Conservation (phyloP, 768 basidiomycete genomes). For the Glaciozyma antarctica region DNA sequence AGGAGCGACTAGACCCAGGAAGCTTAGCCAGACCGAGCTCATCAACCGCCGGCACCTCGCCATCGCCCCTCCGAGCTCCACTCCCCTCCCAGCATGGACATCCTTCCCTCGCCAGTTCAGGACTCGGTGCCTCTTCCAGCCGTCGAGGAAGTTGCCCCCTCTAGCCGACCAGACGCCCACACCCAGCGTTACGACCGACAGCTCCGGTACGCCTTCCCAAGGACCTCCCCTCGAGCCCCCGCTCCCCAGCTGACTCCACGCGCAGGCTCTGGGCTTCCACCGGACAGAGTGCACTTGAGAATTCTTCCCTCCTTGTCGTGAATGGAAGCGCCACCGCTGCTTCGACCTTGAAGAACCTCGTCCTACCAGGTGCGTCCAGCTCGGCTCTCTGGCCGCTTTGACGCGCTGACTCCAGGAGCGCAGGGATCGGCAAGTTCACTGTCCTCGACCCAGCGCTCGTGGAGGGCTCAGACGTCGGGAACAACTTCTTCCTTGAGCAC, state of each 20-base stretch:
- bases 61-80: background rate
- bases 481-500: slow-evolving; percentile 88
- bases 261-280: slow-evolving; percentile 81
- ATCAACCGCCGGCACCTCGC: too few relatives aligned
- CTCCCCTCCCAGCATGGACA: background rate
- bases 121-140: slow-evolving; percentile 10
- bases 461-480: slow-evolving; percentile 69
- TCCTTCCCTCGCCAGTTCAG: slow-evolving; percentile 10
- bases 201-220: slow-evolving; percentile 53
- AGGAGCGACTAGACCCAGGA: too few relatives aligned
- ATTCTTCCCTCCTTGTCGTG: slow-evolving; percentile 68
- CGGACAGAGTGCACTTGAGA: slow-evolving; percentile 81
- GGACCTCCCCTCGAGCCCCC: slow-evolving; percentile 55
- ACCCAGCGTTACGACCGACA: slow-evolving; percentile 90
- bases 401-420: background rate
- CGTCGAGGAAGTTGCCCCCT: background rate
- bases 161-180: slow-evolving; percentile 44
- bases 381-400: background rate
- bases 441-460: slow-evolving; percentile 62
- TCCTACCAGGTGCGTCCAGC: slow-evolving; percentile 58
- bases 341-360: slow-evolving; percentile 87
- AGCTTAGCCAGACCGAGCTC: too few relatives aligned
- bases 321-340: slow-evolving; percentile 74
- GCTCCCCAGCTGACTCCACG: slow-evolving; percentile 39
- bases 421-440: slow-evolving; percentile 83